Evolutionary conservation across 2,329 filamentous ascomycete species (phyloP).

Genomic region (Rhinocladiella mackenziei): DNA sequence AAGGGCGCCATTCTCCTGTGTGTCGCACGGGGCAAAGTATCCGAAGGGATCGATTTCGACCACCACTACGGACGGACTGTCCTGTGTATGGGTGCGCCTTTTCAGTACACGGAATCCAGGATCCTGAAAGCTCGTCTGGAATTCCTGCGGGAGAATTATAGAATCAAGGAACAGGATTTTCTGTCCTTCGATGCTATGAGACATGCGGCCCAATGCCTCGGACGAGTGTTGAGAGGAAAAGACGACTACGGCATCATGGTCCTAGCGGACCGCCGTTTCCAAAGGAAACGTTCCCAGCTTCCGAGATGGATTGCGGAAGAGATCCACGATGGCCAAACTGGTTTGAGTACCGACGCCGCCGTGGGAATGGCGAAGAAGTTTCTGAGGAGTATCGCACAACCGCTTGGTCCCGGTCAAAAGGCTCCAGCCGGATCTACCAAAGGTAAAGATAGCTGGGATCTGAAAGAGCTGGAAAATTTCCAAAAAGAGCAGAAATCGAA

Average conservation of each 20-base stretch:
- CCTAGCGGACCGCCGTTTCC: conserved; percentile 85
- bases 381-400: conserved; percentile 84
- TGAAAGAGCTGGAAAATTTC: conserved; percentile 71
- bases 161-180: conserved; percentile 95
- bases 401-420: conserved; percentile 75
- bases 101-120: conserved; percentile 96
- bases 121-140: conserved; percentile 94
- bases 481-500: conserved; percentile 60
- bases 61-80: conserved; percentile 97
- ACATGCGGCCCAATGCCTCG: conserved; percentile 94
- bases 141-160: conserved; percentile 94
- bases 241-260: conserved; percentile 99
- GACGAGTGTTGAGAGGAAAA: conserved; percentile 89
- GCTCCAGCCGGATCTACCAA: conserved; percentile 46
- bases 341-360: conserved; percentile 93
- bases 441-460: conserved; percentile 87
- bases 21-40: conserved; percentile 94
- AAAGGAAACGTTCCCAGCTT: conserved; percentile 83
- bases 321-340: conserved; percentile 77
- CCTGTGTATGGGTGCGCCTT: conserved; percentile 92
- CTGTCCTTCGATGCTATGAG: conserved; percentile 98
- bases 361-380: conserved; percentile 86
- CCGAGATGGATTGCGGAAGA: conserved; percentile 96
- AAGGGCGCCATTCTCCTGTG: conserved; percentile 89
- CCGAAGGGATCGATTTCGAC: conserved; percentile 97